These are phyloP conservation scores for Pseudogymnoascus sp. DNA, from an alignment of 2,329 filamentous ascomycete species.

Conservation along the genomic window DNA sequence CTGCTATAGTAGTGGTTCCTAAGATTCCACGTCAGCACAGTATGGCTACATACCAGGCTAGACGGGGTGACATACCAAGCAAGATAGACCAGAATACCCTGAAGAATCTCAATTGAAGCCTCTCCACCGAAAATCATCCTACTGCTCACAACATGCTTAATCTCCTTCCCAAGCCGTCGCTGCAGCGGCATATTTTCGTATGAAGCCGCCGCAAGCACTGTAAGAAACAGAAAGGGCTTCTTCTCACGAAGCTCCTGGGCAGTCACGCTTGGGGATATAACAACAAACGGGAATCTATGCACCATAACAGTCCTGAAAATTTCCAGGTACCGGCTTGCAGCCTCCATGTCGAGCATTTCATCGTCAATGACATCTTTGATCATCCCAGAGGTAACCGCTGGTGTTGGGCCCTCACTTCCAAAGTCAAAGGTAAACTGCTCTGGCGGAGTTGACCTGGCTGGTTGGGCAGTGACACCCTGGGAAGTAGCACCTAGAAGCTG, in stretches of 20 bases:
- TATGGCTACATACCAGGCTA: background rate
- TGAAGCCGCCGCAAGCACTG: constrained; percentile 15
- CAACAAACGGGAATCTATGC: constrained; percentile 33
- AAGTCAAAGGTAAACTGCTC: background rate
- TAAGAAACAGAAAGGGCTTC: constrained; percentile 6
- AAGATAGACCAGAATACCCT: background rate
- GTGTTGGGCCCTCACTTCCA: background rate
- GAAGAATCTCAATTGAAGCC: constrained; percentile 8
- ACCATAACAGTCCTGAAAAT: constrained; percentile 29
- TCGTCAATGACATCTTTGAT: constrained; percentile 8
- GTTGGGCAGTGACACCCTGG: constrained; percentile 16
- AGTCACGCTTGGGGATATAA: constrained; percentile 24
- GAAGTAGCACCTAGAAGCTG: constrained; percentile 16
- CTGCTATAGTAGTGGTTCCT: background rate
- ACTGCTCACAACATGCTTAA: constrained; percentile 28
- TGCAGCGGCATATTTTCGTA: constrained; percentile 30
- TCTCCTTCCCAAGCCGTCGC: constrained; percentile 27
- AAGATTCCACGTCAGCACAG: background rate
- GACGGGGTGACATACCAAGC: background rate
- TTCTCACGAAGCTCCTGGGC: constrained; percentile 23
- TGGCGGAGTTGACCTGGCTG: constrained; percentile 22
- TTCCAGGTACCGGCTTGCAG: background rate
- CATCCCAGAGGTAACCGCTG: background rate
- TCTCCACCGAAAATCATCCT: constrained; percentile 15
- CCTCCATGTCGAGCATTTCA: background rate